Conservation (phyloP, 2,329 filamentous ascomycete species). For the Chaetomiaceae sp. region DNA sequence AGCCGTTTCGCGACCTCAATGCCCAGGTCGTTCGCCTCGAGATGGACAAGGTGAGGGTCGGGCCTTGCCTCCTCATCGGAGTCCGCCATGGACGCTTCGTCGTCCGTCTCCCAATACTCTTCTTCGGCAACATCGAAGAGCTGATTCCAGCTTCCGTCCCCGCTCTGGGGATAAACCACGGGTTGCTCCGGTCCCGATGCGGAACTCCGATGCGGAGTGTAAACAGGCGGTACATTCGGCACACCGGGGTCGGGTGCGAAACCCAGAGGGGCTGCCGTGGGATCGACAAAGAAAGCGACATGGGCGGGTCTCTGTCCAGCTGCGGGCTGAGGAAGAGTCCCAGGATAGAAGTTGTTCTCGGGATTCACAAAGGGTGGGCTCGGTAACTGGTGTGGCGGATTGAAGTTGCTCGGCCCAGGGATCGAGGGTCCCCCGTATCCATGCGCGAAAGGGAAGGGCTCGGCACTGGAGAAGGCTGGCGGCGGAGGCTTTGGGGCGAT, state of each 20-base stretch:
- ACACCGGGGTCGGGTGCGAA: not conserved
- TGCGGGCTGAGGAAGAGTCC: not conserved
- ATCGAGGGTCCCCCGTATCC: constrained; percentile 31
- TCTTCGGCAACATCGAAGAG: constrained; percentile 28
- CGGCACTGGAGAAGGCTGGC: constrained; percentile 32
- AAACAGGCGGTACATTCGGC: not conserved
- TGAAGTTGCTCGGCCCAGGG: constrained; percentile 17
- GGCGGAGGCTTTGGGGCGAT: constrained; percentile 51
- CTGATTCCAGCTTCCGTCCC: not conserved
- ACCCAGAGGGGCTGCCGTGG: not conserved
- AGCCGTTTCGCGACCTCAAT: constrained; percentile 36
- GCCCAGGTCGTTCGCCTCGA: constrained; percentile 39
- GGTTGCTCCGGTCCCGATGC: not conserved
- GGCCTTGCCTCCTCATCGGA: constrained; percentile 55
- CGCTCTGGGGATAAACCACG: not conserved
- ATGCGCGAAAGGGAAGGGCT: constrained; percentile 30
- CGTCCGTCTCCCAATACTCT: constrained; percentile 50
- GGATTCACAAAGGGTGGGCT: constrained; percentile 11
- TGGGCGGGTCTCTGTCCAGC: not conserved
- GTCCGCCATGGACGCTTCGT: constrained; percentile 59
- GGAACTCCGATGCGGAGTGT: not conserved
- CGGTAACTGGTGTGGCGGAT: constrained; percentile 14
- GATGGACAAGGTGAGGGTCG: constrained; percentile 35
- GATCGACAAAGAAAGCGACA: not conserved
- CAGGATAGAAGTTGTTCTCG: not conserved